Evolutionary conservation across 2,329 filamentous ascomycete species (phyloP), one percentile per base, ranked within the genome.

Genomic region (Cladosporium colombiae): DNA sequence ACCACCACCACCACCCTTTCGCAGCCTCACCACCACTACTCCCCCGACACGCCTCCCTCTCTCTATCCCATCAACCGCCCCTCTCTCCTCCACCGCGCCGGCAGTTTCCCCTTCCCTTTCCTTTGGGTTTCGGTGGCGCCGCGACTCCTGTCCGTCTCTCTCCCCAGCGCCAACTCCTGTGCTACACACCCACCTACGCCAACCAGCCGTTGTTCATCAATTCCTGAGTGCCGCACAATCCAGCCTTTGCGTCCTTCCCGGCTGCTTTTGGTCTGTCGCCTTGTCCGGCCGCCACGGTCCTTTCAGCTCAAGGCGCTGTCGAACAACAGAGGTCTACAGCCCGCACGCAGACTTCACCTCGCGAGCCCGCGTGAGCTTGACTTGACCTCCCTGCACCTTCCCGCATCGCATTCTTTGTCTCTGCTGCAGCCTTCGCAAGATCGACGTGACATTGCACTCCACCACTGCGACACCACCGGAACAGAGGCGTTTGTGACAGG

Each of bases 401-500:
- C 50, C 35, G 50, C 61, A 52, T 29, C 50, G 27, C 18, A 33
- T 35, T 46, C 50, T 63, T 56, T 56, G 33, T 63, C 50, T 56
- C 25, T 46, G 35, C 61, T 63, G 50, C 61, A 63, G 61, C 50
- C 61, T 56, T n/a, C 7, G 35, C 50, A 49, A 31, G 25, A 63
- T 63, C 33, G 50, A 63, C 35, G 40, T 35, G 33, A 29, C 25
- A 46, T 29, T 27, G 50, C 50, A 56, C 49, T 44, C 50, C 61
- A 40, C n/a, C 29, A 33, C 50, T 18, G 50, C 50, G 61, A 33
- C 31, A 23, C 35, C 49, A 62, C 25, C 11, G 33, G 6, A 49
- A 57, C 18, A 37, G 11, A 64, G 62, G 56, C 37, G 46, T 44
- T 25, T 50, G 62, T 65, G 62, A 52, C 62, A 29, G 62, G 62